phyloP scores from a whole-genome alignment of 129 eudicot genomes.

The Pittosporum tobira region DNA sequence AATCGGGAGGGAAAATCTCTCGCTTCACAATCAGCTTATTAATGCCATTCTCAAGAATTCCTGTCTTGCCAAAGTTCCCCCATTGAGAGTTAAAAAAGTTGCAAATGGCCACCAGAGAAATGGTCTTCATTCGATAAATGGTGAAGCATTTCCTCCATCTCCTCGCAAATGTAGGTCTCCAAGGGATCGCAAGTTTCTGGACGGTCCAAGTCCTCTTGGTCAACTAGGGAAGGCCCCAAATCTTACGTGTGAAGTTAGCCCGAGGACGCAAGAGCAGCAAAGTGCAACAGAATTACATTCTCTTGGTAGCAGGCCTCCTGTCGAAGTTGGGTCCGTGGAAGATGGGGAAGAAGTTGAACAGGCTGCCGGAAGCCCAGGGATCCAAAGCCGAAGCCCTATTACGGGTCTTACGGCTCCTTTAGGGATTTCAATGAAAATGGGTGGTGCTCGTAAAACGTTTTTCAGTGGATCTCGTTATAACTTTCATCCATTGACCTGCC shows the following conservation, averaged over 20 bases:
- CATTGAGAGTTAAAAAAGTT: conserved; percentile 35
- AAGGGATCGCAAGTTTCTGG: conserved; percentile 47
- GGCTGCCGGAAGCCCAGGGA: conserved; percentile 47
- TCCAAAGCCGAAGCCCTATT: conserved; percentile 68
- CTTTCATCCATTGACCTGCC: conserved; percentile 30
- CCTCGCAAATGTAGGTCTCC: conserved; percentile 72
- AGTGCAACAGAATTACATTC: conserved; percentile 80
- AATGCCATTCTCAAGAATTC: conserved; percentile 48
- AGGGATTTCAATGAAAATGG: conserved; percentile 46
- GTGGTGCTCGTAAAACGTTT: conserved; percentile 37
- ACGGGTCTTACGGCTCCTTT: conserved; percentile 82
- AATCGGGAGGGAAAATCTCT: conserved; percentile 69
- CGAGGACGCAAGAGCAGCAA: conserved; percentile 59
- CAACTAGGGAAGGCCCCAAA: conserved; percentile 51
- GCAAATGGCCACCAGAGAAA: conserved; percentile 34
- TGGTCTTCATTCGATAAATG: conserved; percentile 45
- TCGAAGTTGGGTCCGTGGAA: conserved; percentile 66
- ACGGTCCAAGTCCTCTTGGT: conserved; percentile 77
- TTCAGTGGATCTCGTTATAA: conserved; percentile 1
- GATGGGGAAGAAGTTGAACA: conserved; percentile 95
- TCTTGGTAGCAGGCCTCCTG: conserved; percentile 75
- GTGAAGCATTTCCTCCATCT: conserved; percentile 62
- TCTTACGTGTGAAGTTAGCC: conserved; percentile 18
- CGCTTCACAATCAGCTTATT: conserved; percentile 65
- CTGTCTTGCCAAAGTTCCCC: conserved; percentile 41